These are phyloP conservation scores for Cynara cardunculus DNA, from an alignment of 129 eudicot species.

Conservation along the genomic window DNA sequence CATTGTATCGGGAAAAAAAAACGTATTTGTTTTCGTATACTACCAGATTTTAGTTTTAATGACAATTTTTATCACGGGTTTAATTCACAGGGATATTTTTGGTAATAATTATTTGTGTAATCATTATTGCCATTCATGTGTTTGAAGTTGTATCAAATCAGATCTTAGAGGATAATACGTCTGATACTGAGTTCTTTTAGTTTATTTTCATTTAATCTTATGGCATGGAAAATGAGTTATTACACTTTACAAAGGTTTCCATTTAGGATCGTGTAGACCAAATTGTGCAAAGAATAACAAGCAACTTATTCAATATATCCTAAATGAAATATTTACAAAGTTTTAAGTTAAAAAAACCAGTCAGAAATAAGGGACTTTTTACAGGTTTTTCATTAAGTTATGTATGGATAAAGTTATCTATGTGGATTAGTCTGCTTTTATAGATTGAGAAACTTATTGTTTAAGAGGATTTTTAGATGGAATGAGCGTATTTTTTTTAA, in stretches of 20 bases:
- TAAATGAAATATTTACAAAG: neutral
- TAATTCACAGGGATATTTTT: neutral
- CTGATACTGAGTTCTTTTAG: neutral
- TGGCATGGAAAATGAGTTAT: neutral
- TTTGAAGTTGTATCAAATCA: neutral
- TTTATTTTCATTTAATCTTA: too few species aligned
- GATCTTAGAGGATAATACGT: neutral
- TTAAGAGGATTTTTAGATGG: too few species aligned
- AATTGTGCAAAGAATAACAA: too few species aligned
- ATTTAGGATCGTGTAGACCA: neutral
- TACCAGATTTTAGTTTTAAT: neutral
- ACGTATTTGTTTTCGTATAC: neutral
- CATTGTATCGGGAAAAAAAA: neutral
- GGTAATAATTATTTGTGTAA: neutral
- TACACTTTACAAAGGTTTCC: neutral
- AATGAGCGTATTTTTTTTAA: too few species aligned
- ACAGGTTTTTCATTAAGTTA: too few species aligned
- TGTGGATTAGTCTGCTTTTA: too few species aligned
- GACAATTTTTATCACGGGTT: neutral
- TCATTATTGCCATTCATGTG: neutral
- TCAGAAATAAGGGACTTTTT: too few species aligned
- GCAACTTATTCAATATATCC: too few species aligned
- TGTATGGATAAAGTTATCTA: too few species aligned
- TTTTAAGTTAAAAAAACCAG: neutral
- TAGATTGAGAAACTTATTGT: too few species aligned